Base-by-base conservation (phyloP, 2,329 filamentous ascomycete species). In the Lachnellula cervina region DNA sequence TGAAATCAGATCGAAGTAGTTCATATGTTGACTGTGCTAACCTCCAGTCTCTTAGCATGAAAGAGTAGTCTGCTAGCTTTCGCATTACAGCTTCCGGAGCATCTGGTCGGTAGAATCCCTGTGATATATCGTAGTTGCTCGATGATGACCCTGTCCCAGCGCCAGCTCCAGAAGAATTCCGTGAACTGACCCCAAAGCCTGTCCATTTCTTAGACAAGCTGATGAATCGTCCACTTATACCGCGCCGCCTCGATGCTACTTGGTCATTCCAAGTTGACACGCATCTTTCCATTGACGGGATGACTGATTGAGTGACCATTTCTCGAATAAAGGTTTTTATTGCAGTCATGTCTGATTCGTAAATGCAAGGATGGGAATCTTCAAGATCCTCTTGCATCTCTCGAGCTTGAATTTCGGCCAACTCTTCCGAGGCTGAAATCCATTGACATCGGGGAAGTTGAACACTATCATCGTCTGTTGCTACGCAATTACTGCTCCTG, bases 11-110 rank as follows among this genome's bases (percentile, higher is more conserved):
- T 52, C 90, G 84, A 8, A 99, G 75, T 5, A 99, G 80, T 55
- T 99, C 93, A 69, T 97, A 99, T 0, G 90, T 96, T 13, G 88
- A 91, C 64, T 94, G 83, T 9, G 94, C 90, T 37, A 99, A 76
- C 72, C 95, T 97, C 84, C 88, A 99, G 71, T 99, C 95, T 34
- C 94, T 84, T 38, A 99, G 80, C 92, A 99, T 97, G 68, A 99
- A 96, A 11, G 91, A 87, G 72, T 93, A 97, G 70, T 99, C 94
- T 44, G 90, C 94, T 49, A 99, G 77, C 68, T 95, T 96, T 37
- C 94, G 86, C 83, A 99, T 89, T 49, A 94, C 81, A 3, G 93
- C 92, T 75, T 99, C 95, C 0, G 91, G 86, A 0, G 88, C 77
- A 59, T 96, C 90, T 0, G 90, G 87, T 25, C 82, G 80, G 71